A percentile compares a stretch with the other conserved stretches of the same genome.
Conservation (phyloP, 257 asterid species). For the Apocynum venetum region DNA sequence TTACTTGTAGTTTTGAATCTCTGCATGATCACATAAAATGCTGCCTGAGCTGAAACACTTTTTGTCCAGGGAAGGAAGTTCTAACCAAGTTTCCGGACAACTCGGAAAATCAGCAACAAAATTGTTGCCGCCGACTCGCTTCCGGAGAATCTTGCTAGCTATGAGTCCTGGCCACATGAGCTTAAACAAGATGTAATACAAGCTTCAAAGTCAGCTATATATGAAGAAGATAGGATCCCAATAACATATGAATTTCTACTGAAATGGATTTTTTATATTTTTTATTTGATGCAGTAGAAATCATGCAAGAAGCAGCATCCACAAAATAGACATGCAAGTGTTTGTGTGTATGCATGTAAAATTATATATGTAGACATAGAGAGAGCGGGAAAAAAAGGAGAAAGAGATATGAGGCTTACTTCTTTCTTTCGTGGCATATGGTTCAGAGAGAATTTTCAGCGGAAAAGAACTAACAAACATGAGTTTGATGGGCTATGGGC, state of each 20-base stretch:
- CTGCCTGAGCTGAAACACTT: constrained; percentile 24
- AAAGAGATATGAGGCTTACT: constrained; percentile 27
- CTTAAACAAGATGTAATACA: constrained; percentile 7
- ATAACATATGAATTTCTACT: too few relatives aligned
- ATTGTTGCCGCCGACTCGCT: constrained; percentile 43
- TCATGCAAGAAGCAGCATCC: constrained; percentile 5
- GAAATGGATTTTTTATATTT: too few relatives aligned
- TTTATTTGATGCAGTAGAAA: too few relatives aligned
- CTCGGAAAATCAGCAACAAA: constrained; percentile 51
- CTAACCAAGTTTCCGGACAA: constrained; percentile 19
- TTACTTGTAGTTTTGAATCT: constrained; percentile 38
- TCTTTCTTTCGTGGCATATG: constrained; percentile 35
- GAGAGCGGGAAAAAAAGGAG: background rate
- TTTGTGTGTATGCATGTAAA: constrained; percentile 10
- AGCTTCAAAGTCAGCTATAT: background rate
- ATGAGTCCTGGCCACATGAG: constrained; percentile 66
- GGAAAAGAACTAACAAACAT: constrained; percentile 2
- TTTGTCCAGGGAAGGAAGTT: constrained; percentile 23
- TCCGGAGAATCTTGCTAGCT: constrained; percentile 50
- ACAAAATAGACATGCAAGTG: too few relatives aligned
- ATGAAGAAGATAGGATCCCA: background rate
- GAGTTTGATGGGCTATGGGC: background rate
- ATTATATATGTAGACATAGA: background rate
- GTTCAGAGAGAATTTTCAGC: background rate
- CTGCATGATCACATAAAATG: constrained; percentile 11